Percentiles rank a stretch among this genome's conserved stretches.
Conservation (phyloP, 305 asterid species). For the Fraxinus dipetala region DNA sequence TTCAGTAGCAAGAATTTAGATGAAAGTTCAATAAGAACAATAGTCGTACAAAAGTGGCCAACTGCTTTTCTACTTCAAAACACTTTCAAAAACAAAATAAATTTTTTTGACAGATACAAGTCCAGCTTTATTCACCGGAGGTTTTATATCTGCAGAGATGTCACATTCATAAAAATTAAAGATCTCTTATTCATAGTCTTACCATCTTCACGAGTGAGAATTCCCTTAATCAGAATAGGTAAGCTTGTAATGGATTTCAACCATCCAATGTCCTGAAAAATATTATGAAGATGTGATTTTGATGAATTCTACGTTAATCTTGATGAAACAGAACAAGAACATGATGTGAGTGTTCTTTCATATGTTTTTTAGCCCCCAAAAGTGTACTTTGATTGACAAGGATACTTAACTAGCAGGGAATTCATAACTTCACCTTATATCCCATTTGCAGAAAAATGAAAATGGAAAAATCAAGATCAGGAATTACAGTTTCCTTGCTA, state of each 20-base stretch:
- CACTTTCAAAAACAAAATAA: neutral
- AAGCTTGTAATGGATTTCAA: constrained; percentile 53
- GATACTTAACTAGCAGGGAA: neutral
- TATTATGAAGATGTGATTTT: neutral
- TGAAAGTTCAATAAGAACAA: neutral
- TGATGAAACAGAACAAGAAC: neutral
- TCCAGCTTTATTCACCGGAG: neutral
- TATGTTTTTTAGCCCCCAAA: neutral
- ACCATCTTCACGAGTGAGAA: constrained; percentile 71
- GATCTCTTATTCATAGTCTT: neutral
- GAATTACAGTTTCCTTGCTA: neutral
- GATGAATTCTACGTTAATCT: neutral
- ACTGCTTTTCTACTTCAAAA: neutral
- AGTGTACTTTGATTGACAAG: neutral
- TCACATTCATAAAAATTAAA: neutral
- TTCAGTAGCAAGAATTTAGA: neutral
- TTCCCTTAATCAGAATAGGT: constrained; percentile 64
- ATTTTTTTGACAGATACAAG: neutral
- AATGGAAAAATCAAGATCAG: neutral
- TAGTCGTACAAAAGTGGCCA: neutral
- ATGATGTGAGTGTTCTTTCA: neutral
- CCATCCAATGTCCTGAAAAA: constrained; percentile 64
- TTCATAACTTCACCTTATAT: neutral
- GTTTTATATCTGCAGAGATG: neutral
- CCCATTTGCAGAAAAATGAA: neutral